These are phyloP conservation scores for Globisporangium lucens DNA, from an alignment of 352 stramenopile genomes.

Conservation along the genomic window DNA sequence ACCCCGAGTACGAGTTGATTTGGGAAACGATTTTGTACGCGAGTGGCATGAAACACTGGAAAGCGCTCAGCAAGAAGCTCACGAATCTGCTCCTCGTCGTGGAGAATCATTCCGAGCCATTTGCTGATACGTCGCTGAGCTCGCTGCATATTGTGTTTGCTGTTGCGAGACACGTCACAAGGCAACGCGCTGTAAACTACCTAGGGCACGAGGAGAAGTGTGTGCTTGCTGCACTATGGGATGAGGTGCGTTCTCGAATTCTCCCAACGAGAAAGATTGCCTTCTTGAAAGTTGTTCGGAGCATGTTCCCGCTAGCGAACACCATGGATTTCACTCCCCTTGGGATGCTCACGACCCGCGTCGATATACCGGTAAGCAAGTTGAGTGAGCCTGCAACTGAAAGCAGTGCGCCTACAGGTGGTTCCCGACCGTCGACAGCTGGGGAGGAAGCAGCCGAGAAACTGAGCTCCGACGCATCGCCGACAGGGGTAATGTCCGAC, in stretches of 20 bases:
- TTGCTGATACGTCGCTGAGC: conserved; percentile 17
- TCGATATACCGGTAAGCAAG: neutral
- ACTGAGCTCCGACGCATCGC: neutral
- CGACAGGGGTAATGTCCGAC: conserved; percentile 25
- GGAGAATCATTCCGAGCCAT: conserved; percentile 23
- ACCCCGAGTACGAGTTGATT: conserved; percentile 28
- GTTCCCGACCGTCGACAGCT: neutral
- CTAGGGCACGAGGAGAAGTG: conserved; percentile 40
- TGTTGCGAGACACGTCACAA: conserved; percentile 22
- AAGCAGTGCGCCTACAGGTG: neutral
- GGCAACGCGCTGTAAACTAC: conserved; percentile 10
- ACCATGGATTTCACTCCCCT: conserved; percentile 40
- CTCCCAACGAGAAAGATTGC: conserved; percentile 36
- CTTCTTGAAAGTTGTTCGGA: conserved; percentile 39
- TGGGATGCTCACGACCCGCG: conserved; percentile 7
- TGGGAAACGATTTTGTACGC: conserved; percentile 33
- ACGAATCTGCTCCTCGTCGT: conserved; percentile 30
- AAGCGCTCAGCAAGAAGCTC: conserved; percentile 39
- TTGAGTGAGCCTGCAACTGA: neutral
- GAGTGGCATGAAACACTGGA: conserved; percentile 42
- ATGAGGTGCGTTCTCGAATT: conserved; percentile 40
- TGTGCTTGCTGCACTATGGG: conserved; percentile 46
- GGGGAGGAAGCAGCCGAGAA: neutral
- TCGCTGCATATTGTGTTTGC: conserved; percentile 26
- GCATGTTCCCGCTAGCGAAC: conserved; percentile 32